Base-by-base conservation (phyloP, 1,284 basidiomycete genomes). In the Microbotryomycetes sp. region DNA sequence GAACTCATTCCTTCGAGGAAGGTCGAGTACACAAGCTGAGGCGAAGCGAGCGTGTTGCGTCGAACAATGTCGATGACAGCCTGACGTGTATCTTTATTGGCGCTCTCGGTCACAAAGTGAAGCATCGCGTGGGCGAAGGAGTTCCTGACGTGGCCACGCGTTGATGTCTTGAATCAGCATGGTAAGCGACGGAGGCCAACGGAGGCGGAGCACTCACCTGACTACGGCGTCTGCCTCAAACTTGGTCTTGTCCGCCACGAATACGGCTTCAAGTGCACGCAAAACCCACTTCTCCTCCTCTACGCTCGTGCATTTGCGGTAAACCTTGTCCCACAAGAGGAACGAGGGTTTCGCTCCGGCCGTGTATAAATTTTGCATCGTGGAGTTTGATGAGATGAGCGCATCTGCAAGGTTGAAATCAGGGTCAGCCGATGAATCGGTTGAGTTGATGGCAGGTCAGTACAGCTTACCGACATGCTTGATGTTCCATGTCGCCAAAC, bases 261-360 rank as follows among this genome's bases (percentile, higher is more conserved):
- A 67, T 0, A 83, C 76, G 1, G 80, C 81, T 58, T 84, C 79
- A 5, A 81, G 74, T 0, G 87, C 85, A 30, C 86, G 81, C n/a
- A 89, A 77, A 3, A 94, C 76, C 92, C 92, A 94, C 19, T 70
- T 72, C 66, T 89, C 84, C 31, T 93, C 91, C 22, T 84, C 83
- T 0, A 76, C 70, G 5, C 83, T 81, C 5, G 77, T 77, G 5
- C 87, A 71, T 74, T 89, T 91, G 59, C 85, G 82, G 72, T 91
- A 92, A 0, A 89, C 84, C 75, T 88, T 92, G 60, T 92, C 90
- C 82, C 84, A 89, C 23, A 93, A 72, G 46, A 96, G 74, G 77
- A 94, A 94, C 1, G 87, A 86, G 0, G 90, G 88, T 73, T 91
- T 94, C 26, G 70, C 65, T 19, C 77, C 76, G 5, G 72, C 64